These are phyloP conservation scores for Obelidium mucronatum DNA, from an alignment of 192 early-diverging fungal species.

Conservation along the genomic window DNA sequence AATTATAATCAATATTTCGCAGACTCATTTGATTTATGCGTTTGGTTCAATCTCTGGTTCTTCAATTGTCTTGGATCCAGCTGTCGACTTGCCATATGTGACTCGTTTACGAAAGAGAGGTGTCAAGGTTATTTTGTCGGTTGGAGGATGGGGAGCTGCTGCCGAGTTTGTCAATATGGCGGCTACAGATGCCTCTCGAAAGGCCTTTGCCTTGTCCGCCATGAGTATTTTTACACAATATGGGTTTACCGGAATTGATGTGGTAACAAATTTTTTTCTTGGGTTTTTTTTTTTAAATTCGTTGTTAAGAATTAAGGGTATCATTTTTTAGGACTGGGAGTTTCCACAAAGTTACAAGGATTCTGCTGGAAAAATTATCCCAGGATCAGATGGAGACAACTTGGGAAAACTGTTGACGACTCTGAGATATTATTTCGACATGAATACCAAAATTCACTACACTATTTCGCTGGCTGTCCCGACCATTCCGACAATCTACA, in stretches of 20 bases:
- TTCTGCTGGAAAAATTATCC: conserved; percentile 5
- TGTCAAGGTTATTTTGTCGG: conserved; percentile 10
- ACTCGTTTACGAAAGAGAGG: not conserved
- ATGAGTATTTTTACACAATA: not conserved
- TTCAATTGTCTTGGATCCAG: not conserved
- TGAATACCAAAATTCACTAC: not conserved
- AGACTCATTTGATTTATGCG: conserved; percentile 4
- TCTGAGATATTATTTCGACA: not conserved
- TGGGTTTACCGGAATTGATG: conserved; percentile 8
- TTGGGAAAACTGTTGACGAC: not conserved
- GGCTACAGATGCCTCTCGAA: not conserved
- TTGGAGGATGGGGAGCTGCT: conserved; percentile 8
- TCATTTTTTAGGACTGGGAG: conserved; percentile 12
- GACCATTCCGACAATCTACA: conserved; percentile 4
- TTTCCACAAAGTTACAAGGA: not conserved
- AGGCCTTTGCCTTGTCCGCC: not conserved
- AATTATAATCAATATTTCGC: not conserved
- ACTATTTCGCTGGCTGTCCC: conserved; percentile 1
- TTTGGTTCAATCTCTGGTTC: not conserved
- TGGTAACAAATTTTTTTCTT: not conserved
- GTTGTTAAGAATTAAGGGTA: not conserved
- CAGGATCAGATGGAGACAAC: conserved; percentile 17
- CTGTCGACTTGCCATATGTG: not conserved
- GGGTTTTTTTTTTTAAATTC: not conserved
- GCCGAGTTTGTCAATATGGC: not conserved